Conservation (phyloP, 106 monocot genomes). For the Dactylorhiza incarnata region DNA sequence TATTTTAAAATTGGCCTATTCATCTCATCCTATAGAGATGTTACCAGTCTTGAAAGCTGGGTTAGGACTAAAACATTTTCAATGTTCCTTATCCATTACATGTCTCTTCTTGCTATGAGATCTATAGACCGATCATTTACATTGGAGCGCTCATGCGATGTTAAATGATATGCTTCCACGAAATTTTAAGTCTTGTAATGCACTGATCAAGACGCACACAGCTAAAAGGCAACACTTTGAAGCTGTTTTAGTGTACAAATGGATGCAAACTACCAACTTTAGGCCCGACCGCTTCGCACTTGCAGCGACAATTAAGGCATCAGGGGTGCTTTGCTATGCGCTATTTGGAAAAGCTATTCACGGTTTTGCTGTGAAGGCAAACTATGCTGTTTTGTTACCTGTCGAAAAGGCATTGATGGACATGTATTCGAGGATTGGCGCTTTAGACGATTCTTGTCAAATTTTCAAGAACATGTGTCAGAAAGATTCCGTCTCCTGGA, state of each 20-base stretch:
- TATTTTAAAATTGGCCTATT: too few relatives aligned
- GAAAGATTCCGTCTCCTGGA: slow-evolving; percentile 52
- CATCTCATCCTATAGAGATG: too few relatives aligned
- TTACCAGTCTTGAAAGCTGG: too few relatives aligned
- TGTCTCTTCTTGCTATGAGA: not conserved
- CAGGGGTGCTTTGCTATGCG: not conserved
- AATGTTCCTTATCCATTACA: not conserved
- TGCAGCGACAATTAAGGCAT: slow-evolving; percentile 41
- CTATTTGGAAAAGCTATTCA: slow-evolving; percentile 32
- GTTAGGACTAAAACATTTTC: not conserved
- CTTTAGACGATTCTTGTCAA: slow-evolving; percentile 21
- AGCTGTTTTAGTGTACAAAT: slow-evolving; percentile 17
- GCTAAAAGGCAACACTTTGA: slow-evolving; percentile 8
- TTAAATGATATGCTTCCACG: slow-evolving; percentile 24
- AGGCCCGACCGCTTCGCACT: slow-evolving; percentile 33
- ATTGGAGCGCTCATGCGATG: slow-evolving; percentile 3
- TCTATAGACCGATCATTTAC: not conserved
- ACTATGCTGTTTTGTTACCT: not conserved
- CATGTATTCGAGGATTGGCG: slow-evolving; percentile 35
- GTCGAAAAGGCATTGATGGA: slow-evolving; percentile 53
- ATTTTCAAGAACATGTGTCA: slow-evolving; percentile 26
- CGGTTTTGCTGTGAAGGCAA: slow-evolving; percentile 29
- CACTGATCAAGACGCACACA: slow-evolving; percentile 10
- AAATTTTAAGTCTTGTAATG: slow-evolving; percentile 18
- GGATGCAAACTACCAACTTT: slow-evolving; percentile 6